Evolutionary conservation across 2,329 filamentous ascomycete species (phyloP).

Genomic region (Keithomyces neogunnii): DNA sequence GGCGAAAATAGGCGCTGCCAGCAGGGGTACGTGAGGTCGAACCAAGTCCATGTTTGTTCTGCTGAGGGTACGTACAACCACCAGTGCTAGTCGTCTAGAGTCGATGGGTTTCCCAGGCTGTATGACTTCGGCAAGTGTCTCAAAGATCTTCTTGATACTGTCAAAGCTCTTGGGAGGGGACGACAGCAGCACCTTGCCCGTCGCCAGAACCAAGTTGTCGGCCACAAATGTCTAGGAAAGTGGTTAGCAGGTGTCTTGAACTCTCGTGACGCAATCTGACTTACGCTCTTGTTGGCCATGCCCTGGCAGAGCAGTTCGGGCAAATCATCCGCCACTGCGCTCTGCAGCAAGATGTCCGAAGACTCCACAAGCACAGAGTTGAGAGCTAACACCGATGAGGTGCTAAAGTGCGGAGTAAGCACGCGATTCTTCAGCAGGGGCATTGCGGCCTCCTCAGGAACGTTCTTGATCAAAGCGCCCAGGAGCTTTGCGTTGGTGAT

Average conservation of each 20-base stretch:
- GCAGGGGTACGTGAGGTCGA: constrained; percentile 67
- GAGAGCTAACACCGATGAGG: constrained; percentile 73
- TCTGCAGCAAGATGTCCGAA: constrained; percentile 57
- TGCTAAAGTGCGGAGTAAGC: constrained; percentile 66
- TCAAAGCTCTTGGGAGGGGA: constrained; percentile 65
- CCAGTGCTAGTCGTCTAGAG: constrained; percentile 75
- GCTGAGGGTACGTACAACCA: constrained; percentile 78
- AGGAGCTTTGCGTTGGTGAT: constrained; percentile 88
- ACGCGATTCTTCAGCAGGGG: constrained; percentile 60
- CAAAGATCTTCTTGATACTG: constrained; percentile 68
- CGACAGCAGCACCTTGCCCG: constrained; percentile 79
- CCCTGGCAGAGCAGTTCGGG: constrained; percentile 72
- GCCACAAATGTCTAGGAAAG: constrained; percentile 62
- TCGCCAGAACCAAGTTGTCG: constrained; percentile 81
- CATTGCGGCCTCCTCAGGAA: constrained; percentile 62
- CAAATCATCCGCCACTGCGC: constrained; percentile 62
- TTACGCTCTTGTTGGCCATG: constrained; percentile 67
- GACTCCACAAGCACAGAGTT: constrained; percentile 85
- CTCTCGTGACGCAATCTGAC: constrained; percentile 20
- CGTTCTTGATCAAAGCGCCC: constrained; percentile 80
- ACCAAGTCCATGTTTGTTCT: constrained; percentile 73
- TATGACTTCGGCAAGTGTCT: constrained; percentile 66
- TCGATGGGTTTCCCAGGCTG: constrained; percentile 72
- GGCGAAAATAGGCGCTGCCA: constrained; percentile 80
- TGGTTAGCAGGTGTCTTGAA: background rate